Evolutionary conservation across 768 basidiomycete species (phyloP), one percentile per base, ranked within the genome.

Genomic region (Lyophyllum atratum): DNA sequence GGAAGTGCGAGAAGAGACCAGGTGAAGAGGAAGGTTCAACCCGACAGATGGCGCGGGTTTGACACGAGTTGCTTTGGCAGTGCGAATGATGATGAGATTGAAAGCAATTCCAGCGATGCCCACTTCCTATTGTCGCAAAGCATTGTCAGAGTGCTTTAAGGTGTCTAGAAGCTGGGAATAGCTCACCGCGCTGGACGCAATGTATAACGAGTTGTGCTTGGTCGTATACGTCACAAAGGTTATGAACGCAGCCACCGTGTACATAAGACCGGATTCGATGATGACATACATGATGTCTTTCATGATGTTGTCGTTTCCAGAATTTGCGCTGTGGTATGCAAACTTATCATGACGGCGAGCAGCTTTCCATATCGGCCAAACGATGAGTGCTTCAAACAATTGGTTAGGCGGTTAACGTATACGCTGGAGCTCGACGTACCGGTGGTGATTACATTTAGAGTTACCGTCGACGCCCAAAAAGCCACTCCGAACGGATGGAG

Each of bases 211-310:
- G 26, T 52, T 58, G 19, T 46, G 44, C 15, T 47, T 48, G 4
- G 19, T 19, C 9, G 56, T 46, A 19, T 58, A 58, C 12, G 50
- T 58, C 42, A 52, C 56, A 40, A 52, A 58, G 14, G 49, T 58
- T 8, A 58, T 48, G 31, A 48, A 57, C 1, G 49, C 49, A 2
- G 31, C 49, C 7, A 44, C 26, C 24, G 56, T 57, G 25, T 52
- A 58, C 21, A 58, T 22, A 2, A 52, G 21, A n/a, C 45, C 51
- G 17, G 51, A 58, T 47, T 53, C 45, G 11, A 58, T 19, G 21
- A 56, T 37, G 29, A 56, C 44, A 21, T 51, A 25, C 25, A 49
- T 42, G 28, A 55, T 21, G 7, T 48, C 14, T 15, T 22, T 55
- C 39, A 55, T 48, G 9, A 2, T 25, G 26, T 49, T 49, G 14